These are phyloP conservation scores for Phialemonium atrogriseum DNA, from an alignment of 2,329 filamentous ascomycete genomes.

Conservation along the genomic window DNA sequence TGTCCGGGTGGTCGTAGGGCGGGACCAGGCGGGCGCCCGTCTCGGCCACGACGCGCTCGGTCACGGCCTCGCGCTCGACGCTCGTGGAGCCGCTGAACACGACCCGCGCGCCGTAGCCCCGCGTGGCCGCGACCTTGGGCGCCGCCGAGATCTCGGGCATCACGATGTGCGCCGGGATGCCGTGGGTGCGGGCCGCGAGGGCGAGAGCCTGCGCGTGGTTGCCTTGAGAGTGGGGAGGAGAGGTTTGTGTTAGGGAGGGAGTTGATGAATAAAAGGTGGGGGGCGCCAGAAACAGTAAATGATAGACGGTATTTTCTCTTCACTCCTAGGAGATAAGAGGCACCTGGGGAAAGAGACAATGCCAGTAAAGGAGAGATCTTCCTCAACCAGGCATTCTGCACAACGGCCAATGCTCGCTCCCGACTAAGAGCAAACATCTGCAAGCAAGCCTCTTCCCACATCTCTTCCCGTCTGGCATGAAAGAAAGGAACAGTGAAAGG, in stretches of 20 bases:
- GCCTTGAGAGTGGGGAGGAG: conserved; percentile 36
- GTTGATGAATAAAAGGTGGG: too few species aligned
- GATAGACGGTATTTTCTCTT: too few species aligned
- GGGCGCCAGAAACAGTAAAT: too few species aligned
- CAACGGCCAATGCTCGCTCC: too few species aligned
- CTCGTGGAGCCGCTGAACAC: conserved; percentile 77
- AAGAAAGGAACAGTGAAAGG: conserved; percentile 7
- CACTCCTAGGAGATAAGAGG: not conserved
- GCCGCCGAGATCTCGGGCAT: conserved; percentile 83
- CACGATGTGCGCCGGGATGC: conserved; percentile 76
- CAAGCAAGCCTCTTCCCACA: too few species aligned
- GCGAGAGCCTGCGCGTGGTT: conserved; percentile 93
- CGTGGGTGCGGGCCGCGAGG: conserved; percentile 67
- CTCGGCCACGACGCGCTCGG: conserved; percentile 56
- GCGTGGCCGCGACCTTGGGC: conserved; percentile 80
- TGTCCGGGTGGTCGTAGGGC: conserved; percentile 87
- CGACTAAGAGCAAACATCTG: too few species aligned
- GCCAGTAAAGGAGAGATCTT: too few species aligned
- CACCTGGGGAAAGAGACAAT: too few species aligned
- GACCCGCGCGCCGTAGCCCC: conserved; percentile 67
- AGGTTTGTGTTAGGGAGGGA: conserved; percentile 1
- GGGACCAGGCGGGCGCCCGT: conserved; percentile 77
- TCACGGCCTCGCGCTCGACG: conserved; percentile 71
- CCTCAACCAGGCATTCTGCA: too few species aligned
- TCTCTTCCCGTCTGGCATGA: too few species aligned